phyloP scores from a whole-genome alignment of 257 asterid species.

The Jacaranda copaia region DNA sequence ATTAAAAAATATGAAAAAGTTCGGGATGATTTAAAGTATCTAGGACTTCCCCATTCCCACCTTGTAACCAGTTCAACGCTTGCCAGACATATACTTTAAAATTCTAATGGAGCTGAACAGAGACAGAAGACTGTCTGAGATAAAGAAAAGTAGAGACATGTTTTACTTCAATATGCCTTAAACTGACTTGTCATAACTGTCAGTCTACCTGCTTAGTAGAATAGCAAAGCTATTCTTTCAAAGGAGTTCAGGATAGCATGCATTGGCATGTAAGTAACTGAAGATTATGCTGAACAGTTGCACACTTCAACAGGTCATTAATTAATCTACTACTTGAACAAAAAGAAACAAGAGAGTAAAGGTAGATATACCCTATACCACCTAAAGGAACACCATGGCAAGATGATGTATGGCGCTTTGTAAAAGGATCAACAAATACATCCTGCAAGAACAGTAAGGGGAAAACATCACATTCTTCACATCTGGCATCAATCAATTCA shows the following conservation, averaged over 20 bases:
- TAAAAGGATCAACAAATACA: slow-evolving; percentile 82
- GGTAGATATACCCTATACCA: slow-evolving; percentile 81
- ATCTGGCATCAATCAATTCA: slow-evolving; percentile 26
- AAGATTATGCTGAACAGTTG: slow-evolving; percentile 6
- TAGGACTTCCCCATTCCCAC: background rate
- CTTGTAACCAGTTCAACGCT: slow-evolving; percentile 10
- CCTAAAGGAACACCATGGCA: slow-evolving; percentile 97
- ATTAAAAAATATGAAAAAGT: background rate
- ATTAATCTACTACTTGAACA: background rate
- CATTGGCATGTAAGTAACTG: background rate
- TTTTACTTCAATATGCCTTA: slow-evolving; percentile 18
- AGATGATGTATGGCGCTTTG: slow-evolving; percentile 73
- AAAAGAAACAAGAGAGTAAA: slow-evolving; percentile 28
- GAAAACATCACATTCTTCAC: slow-evolving; percentile 26
- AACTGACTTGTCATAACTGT: background rate
- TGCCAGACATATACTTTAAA: slow-evolving; percentile 9
- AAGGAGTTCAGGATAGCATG: slow-evolving; percentile 1
- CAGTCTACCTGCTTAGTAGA: background rate
- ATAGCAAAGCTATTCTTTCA: background rate
- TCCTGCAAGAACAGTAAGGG: slow-evolving; percentile 57
- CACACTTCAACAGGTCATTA: slow-evolving; percentile 6
- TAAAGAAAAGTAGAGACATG: background rate
- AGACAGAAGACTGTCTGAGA: slow-evolving; percentile 20
- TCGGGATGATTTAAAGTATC: slow-evolving; percentile 1
- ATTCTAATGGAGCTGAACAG: slow-evolving; percentile 2